A percentile compares a stretch with the other conserved stretches of the same genome.
phyloP scores from a whole-genome alignment of 768 basidiomycete species.

The Cystofilobasidium ferigula region DNA sequence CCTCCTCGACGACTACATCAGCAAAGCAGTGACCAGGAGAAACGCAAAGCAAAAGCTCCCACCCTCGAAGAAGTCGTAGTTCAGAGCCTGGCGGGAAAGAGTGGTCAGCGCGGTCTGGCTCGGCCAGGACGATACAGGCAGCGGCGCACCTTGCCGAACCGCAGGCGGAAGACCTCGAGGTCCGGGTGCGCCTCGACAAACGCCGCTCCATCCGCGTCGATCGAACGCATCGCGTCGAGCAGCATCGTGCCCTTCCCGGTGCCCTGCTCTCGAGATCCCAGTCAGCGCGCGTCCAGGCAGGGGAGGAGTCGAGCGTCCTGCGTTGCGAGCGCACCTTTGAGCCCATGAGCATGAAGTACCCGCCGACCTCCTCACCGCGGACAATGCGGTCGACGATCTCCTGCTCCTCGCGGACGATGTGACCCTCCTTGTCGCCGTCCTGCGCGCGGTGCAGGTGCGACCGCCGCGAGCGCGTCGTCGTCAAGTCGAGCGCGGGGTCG shows the following conservation, averaged over 20 bases:
- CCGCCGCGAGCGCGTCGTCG: neutral
- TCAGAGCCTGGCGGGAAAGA: conserved; percentile 5
- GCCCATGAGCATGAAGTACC: conserved; percentile 66
- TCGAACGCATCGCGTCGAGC: conserved; percentile 64
- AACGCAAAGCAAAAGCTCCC: too few relatives aligned
- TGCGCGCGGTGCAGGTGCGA: conserved; percentile 34
- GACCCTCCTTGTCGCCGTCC: conserved; percentile 37
- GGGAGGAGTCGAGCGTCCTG: neutral
- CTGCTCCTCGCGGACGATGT: conserved; percentile 64
- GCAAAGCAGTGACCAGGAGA: conserved; percentile 50
- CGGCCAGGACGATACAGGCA: too few relatives aligned
- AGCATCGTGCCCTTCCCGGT: conserved; percentile 75
- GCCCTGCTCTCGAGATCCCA: too few relatives aligned
- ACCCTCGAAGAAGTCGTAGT: conserved; percentile 12
- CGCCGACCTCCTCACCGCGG: conserved; percentile 56
- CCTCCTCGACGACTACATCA: conserved; percentile 71
- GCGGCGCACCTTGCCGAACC: conserved; percentile 58
- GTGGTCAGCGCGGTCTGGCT: too few relatives aligned
- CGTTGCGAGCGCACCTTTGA: conserved; percentile 50
- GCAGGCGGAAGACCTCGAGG: conserved; percentile 71
- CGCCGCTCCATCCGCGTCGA: conserved; percentile 55
- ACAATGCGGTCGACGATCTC: conserved; percentile 66
- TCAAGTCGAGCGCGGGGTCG: conserved; percentile 65
- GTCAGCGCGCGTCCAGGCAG: too few relatives aligned
- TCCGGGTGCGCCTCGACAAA: conserved; percentile 77